Percentiles rank a stretch among this genome's conserved stretches.
phyloP scores from a whole-genome alignment of 176 grass and related monocot species.

The Carex littledalei region DNA sequence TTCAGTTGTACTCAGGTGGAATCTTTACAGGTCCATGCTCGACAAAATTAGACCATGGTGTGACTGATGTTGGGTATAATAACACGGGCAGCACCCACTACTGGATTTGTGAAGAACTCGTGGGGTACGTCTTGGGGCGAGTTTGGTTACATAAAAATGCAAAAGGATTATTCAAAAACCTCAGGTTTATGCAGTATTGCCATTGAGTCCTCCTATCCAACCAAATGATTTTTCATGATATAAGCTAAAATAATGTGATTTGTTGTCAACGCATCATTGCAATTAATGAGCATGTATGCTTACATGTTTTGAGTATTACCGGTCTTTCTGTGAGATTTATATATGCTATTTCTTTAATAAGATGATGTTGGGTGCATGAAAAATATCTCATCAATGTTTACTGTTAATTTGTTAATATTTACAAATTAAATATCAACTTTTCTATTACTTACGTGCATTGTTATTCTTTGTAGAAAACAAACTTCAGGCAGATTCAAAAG shows the following conservation, averaged over 20 bases:
- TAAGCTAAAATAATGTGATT: not conserved
- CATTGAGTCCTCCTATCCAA: not conserved
- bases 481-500: too few species aligned
- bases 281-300: not conserved
- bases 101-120: not conserved
- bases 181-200: slow-evolving; percentile 8
- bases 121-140: not conserved
- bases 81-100: not conserved
- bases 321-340: too few species aligned
- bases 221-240: not conserved
- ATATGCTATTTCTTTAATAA: too few species aligned
- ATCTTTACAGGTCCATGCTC: not conserved
- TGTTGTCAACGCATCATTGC: too few species aligned
- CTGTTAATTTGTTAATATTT: too few species aligned
- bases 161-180: not conserved
- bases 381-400: too few species aligned
- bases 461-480: too few species aligned
- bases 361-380: too few species aligned
- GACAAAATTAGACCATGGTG: not conserved
- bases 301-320: not conserved
- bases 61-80: slow-evolving; percentile 11
- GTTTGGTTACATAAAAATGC: slow-evolving; percentile 20
- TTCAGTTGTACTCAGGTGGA: not conserved
- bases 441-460: too few species aligned
- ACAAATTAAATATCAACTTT: too few species aligned